Base-by-base conservation (phyloP, 179 eudicot species). In the Monotropa hypopitys region DNA sequence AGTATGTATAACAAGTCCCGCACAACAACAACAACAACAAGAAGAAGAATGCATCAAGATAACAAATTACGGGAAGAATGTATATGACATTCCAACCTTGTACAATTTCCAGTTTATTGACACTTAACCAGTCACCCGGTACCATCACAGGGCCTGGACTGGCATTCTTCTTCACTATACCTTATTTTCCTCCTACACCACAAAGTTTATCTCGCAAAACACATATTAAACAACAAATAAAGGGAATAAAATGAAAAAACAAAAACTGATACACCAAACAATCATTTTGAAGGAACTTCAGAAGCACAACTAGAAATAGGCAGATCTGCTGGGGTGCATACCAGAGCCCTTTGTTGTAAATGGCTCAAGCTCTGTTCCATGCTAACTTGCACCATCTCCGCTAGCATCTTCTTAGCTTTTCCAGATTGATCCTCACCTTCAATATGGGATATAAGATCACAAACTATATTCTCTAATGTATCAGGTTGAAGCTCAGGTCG, bases 321-420 rank as follows among this genome's bases (percentile, higher is more conserved):
- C 74, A 88, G 82, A 82, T 87, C 89, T 49, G 88, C 73, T 26
- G 90, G 90, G 69, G 88, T 88, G 88, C 97, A 93, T 20, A 93
- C 89, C 69, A 91, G 74, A 70, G 99, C 99, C 87, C 99, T 84
- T 78, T 88, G 89, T 77, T 93, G 94, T 80, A 96, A 77, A 77
- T 90, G 97, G 81, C 89, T 83, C 87, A 90, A 85, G 81, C 99
- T 96, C 86, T 90, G 97, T 81, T 96, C 98, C 99, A 93, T 96
- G 81, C 99, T 96, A 74, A 91, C 96, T 77, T 93, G 98, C 10
- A 96, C 98, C 99, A 96, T 96, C 51, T 93, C 98, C 0, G 97
- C 86, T 62, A 96, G 84, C 97, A 96, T 90, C 85, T 89, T 84
- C 89, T 91, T 93, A n/a, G 99, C 98, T 78, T 96, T 93, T 30